Evolutionary conservation across 192 early-diverging fungal genomes (phyloP), one percentile per base, ranked within the genome.

Genomic region (Gryganskiella cystojenkinii): DNA sequence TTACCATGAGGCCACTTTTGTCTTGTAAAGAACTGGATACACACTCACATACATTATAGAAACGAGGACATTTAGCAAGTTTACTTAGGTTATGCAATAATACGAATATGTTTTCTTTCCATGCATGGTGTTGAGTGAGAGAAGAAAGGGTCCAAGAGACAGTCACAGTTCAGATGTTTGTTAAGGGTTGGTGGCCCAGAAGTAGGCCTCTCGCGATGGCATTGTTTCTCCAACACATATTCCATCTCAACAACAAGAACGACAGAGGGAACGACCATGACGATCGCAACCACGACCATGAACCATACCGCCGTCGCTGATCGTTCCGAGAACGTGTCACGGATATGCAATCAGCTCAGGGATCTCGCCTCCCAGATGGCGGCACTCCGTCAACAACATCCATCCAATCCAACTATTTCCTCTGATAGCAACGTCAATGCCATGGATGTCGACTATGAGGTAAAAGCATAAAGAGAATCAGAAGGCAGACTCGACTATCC

Each of bases 1-100:
- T 37, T 95, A 94, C 84, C 89, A 95, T 70, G 96, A 98, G 82
- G 85, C 90, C 44, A 91, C 93, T 7, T 93, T 95, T 70, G 85
- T 88, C 33, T 81, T 83, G 55, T 85, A 82, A 63, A 65, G 13
- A n/a, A n/a, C n/a, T n/a, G n/a, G n/a, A n/a, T n/a, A n/a, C n/a
- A n/a, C n/a, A n/a, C n/a, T n/a, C n/a, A n/a, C n/a, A n/a, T n/a
- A n/a, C n/a, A n/a, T n/a, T n/a, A n/a, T n/a, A n/a, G n/a, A n/a
- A n/a, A n/a, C n/a, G n/a, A n/a, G n/a, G n/a, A n/a, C n/a, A n/a
- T n/a, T n/a, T n/a, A n/a, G n/a, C n/a, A n/a, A n/a, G n/a, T n/a
- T n/a, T n/a, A n/a, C n/a, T n/a, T n/a, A n/a, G n/a, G n/a, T n/a
- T n/a, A n/a, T n/a, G n/a, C n/a, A n/a, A n/a, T n/a, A n/a, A n/a